Evolutionary conservation across 2,329 filamentous ascomycete species (phyloP).

Genomic region (Monilinia fructigena): DNA sequence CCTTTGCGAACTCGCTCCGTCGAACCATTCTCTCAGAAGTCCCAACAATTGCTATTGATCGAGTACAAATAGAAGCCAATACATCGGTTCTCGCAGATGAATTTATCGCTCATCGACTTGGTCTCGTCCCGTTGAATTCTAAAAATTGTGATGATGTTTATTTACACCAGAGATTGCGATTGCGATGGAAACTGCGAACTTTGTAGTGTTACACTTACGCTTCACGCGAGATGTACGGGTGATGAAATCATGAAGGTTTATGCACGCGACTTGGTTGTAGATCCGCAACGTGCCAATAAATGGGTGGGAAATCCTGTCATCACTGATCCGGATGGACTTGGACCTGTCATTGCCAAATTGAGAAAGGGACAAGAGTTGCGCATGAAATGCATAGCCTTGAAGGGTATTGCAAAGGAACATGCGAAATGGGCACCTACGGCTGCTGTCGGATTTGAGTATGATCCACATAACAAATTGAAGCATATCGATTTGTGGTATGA

Average conservation of each 20-base stretch:
- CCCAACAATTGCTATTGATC: constrained; percentile 89
- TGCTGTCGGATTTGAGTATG: constrained; percentile 95
- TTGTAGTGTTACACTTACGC: constrained; percentile 79
- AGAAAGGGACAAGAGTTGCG: constrained; percentile 86
- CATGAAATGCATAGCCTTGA: constrained; percentile 91
- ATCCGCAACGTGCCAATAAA: constrained; percentile 67
- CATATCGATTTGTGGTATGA: constrained; percentile 97
- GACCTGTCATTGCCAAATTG: constrained; percentile 86
- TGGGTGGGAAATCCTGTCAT: constrained; percentile 79
- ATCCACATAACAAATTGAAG: constrained; percentile 91
- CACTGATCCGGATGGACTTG: constrained; percentile 75
- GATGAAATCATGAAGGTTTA: constrained; percentile 94
- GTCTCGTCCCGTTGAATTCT: constrained; percentile 82
- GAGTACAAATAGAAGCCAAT: constrained; percentile 90
- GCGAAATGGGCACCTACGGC: constrained; percentile 95
- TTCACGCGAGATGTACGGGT: constrained; percentile 81
- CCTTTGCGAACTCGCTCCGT: constrained; percentile 89
- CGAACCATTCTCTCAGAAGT: constrained; percentile 91
- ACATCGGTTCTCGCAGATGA: constrained; percentile 96
- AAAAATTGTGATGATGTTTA: constrained; percentile 81
- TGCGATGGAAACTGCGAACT: constrained; percentile 94
- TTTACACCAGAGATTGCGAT: constrained; percentile 91
- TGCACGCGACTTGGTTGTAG: constrained; percentile 79
- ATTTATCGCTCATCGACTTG: constrained; percentile 89
- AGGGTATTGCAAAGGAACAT: constrained; percentile 98